A percentile compares a stretch with the other conserved stretches of the same genome.
Conservation (phyloP, 2,329 filamentous ascomycete genomes). For the Cladosporium colombiae region DNA sequence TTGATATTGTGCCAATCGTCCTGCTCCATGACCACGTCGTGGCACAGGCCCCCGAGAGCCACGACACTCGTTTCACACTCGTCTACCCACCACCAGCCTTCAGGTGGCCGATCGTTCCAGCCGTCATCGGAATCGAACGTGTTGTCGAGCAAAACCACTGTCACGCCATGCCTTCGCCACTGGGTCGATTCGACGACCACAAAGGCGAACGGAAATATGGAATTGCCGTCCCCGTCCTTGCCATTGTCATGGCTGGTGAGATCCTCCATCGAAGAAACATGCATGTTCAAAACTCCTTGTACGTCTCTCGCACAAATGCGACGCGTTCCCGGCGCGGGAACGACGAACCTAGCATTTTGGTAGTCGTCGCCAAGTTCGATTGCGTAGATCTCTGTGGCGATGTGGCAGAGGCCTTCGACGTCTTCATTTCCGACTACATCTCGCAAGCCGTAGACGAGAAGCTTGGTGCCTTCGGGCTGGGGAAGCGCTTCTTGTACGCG, state of each 20-base stretch:
- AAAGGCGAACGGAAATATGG: background rate
- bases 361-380: background rate
- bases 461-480: background rate
- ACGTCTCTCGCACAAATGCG: background rate
- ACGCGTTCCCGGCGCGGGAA: background rate
- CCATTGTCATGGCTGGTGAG: no score
- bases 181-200: background rate
- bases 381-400: background rate
- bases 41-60: background rate
- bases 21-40: background rate
- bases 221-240: no score
- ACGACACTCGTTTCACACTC: conserved; percentile 4
- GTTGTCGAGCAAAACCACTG: background rate
- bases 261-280: background rate
- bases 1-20: background rate
- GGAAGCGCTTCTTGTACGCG: background rate
- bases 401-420: background rate
- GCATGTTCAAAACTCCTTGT: background rate
- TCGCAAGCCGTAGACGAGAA: background rate
- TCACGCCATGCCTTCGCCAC: conserved; percentile 3
- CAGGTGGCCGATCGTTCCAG: background rate
- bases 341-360: background rate
- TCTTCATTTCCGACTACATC: background rate
- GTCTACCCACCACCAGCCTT: background rate
- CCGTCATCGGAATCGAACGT: background rate